Percentiles rank a stretch among this genome's conserved stretches.
phyloP scores from a whole-genome alignment of 257 asterid genomes.

The Fraxinus quadrangulata region DNA sequence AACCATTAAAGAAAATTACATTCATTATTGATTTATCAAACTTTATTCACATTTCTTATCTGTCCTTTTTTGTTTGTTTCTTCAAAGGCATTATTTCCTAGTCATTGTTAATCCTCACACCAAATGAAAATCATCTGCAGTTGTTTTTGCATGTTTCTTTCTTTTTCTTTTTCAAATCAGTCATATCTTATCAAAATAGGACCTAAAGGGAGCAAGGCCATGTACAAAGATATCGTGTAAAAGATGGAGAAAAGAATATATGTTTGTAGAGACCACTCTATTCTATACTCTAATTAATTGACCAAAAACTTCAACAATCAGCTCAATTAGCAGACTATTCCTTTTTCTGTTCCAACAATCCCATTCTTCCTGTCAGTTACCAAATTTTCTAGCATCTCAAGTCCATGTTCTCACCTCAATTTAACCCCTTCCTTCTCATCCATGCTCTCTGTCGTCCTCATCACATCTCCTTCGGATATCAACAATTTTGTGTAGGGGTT shows the following conservation, averaged over 20 bases:
- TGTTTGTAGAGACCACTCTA: not conserved
- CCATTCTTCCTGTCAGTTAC: not conserved
- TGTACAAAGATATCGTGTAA: no score
- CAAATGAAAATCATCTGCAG: not conserved
- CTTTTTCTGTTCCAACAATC: not conserved
- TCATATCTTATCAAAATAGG: not conserved
- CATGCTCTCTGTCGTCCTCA: not conserved
- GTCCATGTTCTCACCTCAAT: not conserved
- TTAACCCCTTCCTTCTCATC: not conserved
- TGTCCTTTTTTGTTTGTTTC: not conserved
- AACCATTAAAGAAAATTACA: not conserved
- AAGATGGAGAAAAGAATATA: not conserved
- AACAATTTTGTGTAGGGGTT: not conserved
- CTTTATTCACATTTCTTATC: not conserved
- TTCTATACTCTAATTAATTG: not conserved
- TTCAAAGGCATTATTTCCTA: not conserved
- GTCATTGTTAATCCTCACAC: not conserved
- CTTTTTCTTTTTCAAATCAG: not conserved
- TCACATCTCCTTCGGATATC: not conserved
- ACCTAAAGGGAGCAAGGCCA: not conserved
- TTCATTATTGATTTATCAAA: not conserved
- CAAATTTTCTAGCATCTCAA: not conserved
- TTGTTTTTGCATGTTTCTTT: not conserved
- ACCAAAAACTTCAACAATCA: not conserved
- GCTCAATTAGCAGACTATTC: not conserved